Conservation (phyloP, 352 stramenopile genomes). For the Vaucheria bursata region DNA sequence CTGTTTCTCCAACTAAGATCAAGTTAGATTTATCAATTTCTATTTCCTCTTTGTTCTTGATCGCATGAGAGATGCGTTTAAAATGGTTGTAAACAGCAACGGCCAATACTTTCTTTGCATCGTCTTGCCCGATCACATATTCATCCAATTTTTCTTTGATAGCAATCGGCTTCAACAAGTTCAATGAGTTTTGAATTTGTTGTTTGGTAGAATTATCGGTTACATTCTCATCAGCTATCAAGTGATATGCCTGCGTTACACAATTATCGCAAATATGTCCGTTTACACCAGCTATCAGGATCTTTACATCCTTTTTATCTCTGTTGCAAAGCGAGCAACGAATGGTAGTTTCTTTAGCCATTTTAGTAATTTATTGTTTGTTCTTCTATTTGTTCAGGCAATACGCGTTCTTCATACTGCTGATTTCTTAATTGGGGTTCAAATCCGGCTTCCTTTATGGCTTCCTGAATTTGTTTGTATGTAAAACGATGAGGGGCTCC, state of each 20-base stretch:
- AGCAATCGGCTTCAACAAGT: conserved; percentile 66
- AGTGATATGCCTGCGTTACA: not conserved
- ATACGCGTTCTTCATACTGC: no score
- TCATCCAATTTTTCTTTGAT: conserved; percentile 87
- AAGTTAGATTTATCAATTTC: conserved; percentile 97
- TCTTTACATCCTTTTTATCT: conserved; percentile 5
- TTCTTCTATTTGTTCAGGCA: no score
- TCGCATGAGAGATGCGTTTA: conserved; percentile 69
- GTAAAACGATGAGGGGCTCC: no score
- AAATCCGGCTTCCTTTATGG: no score
- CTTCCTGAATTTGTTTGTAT: no score
- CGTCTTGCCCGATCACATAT: conserved; percentile 93
- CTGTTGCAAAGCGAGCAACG: conserved; percentile 14
- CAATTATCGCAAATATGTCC: conserved; percentile 12
- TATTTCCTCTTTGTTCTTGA: conserved; percentile 58
- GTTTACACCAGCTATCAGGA: not conserved
- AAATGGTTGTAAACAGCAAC: conserved; percentile 96
- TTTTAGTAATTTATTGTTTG: no score
- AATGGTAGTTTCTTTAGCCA: no score
- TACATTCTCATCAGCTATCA: not conserved
- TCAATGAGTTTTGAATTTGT: not conserved
- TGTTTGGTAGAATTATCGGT: conserved; percentile 1
- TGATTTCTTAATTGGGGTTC: no score
- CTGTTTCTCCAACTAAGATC: conserved; percentile 83
- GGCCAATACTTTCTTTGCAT: conserved; percentile 87